phyloP scores from a whole-genome alignment of 805 yeast genomes.

The Pichia heedii region DNA sequence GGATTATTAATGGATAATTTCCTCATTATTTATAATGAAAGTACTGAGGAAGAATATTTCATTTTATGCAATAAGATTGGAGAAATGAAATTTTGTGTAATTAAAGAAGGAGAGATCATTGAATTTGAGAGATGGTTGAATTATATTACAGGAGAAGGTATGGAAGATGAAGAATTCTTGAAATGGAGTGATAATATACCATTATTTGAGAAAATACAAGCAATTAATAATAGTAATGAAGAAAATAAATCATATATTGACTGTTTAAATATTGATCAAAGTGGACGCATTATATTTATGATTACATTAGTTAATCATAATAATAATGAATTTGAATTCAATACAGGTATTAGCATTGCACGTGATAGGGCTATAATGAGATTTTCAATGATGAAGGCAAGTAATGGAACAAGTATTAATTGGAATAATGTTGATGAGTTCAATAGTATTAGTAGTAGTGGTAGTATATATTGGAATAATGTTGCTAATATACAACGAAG shows the following conservation, averaged over 20 bases:
- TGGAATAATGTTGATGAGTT: not conserved
- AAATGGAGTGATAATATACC: constrained; percentile 7
- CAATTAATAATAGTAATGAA: constrained; percentile 1
- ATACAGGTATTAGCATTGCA: no score
- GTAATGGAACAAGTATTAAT: not conserved
- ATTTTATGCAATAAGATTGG: constrained; percentile 10
- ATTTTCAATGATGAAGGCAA: constrained; percentile 1
- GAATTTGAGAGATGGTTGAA: no score
- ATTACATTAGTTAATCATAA: not conserved
- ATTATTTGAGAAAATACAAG: constrained; percentile 11
- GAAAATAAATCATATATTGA: no score
- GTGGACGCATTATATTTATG: constrained; percentile 5
- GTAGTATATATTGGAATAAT: no score
- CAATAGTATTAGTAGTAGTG: no score
- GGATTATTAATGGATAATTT: no score
- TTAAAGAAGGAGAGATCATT: not conserved
- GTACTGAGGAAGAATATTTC: not conserved
- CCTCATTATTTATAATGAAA: no score
- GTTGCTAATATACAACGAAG: no score
- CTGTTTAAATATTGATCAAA: constrained; percentile 3
- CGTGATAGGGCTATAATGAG: constrained; percentile 4
- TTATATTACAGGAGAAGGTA: no score
- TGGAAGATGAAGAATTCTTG: no score
- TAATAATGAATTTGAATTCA: no score
- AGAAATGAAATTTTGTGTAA: constrained; percentile 4